Percentiles rank a stretch among this genome's conserved stretches.
phyloP scores from a whole-genome alignment of 1,284 basidiomycete genomes.

The Pterulicium gracile region DNA sequence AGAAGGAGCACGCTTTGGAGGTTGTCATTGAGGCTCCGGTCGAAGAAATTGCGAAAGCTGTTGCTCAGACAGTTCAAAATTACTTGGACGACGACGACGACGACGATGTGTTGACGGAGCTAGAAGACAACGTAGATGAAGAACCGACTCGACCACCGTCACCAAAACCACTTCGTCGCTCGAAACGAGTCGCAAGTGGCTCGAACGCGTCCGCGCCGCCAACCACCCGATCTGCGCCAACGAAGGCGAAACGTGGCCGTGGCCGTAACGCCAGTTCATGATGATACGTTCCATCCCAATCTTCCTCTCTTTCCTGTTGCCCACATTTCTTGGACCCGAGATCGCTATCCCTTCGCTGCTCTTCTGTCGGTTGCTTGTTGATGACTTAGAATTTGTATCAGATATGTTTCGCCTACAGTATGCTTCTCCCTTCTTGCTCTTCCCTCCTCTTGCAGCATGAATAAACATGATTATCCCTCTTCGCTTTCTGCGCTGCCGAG shows the following conservation, averaged over 20 bases:
- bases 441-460: too few relatives aligned
- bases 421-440: slow-evolving; percentile 11
- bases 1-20: slow-evolving; percentile 15
- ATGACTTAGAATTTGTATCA: slow-evolving; percentile 20
- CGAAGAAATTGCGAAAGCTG: slow-evolving; percentile 11
- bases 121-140: not conserved
- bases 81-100: not conserved
- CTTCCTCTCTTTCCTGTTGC: slow-evolving; percentile 6
- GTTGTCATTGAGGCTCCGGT: slow-evolving; percentile 7
- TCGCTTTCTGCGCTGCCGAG: slow-evolving; percentile 8
- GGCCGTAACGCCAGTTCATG: not conserved
- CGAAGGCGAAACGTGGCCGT: slow-evolving; percentile 15
- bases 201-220: slow-evolving; percentile 38
- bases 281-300: slow-evolving; percentile 8
- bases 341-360: slow-evolving; percentile 7
- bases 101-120: not conserved
- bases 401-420: slow-evolving; percentile 10
- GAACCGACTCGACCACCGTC: not conserved
- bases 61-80: slow-evolving; percentile 5
- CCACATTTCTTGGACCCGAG: slow-evolving; percentile 13
- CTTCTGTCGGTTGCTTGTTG: slow-evolving; percentile 5
- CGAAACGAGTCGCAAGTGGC: slow-evolving; percentile 56
- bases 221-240: slow-evolving; percentile 25
- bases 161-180: slow-evolving; percentile 36
- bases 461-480: too few relatives aligned